Evolutionary conservation across 2,329 filamentous ascomycete species (phyloP).

Genomic region (Zalaria obscura): DNA sequence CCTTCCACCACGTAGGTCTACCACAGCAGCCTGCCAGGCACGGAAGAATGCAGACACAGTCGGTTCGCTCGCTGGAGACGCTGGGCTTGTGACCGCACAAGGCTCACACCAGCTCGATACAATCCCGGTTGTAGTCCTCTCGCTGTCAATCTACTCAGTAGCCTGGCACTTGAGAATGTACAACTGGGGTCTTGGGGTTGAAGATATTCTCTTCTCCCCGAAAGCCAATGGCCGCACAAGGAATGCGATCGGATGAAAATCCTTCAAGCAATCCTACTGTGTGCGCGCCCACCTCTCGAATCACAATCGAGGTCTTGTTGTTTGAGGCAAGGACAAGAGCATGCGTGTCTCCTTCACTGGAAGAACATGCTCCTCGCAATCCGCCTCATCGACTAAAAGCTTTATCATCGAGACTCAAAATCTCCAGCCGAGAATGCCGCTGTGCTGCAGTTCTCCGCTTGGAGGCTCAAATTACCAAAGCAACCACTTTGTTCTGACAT

Average conservation of each 20-base stretch:
- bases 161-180: slow-evolving; percentile 44
- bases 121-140: slow-evolving; percentile 7
- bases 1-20: slow-evolving; percentile 42
- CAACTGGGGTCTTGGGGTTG: slow-evolving; percentile 35
- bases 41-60: slow-evolving; percentile 56
- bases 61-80: slow-evolving; percentile 67
- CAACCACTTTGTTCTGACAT: slow-evolving; percentile 68
- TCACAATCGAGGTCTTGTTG: slow-evolving; percentile 13
- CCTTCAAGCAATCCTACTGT: not conserved
- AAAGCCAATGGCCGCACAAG: slow-evolving; percentile 7
- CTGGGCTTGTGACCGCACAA: slow-evolving; percentile 16
- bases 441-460: slow-evolving; percentile 85
- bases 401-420: slow-evolving; percentile 36
- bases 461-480: slow-evolving; percentile 57
- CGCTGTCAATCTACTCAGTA: slow-evolving; percentile 24
- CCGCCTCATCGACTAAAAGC: slow-evolving; percentile 64
- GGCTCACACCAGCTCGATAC: slow-evolving; percentile 61
- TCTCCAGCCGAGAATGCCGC: slow-evolving; percentile 79
- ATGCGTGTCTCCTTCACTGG: slow-evolving; percentile 9
- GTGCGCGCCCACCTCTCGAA: slow-evolving; percentile 4
- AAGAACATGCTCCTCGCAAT: slow-evolving; percentile 8
- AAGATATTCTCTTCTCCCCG: slow-evolving; percentile 6
- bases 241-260: not conserved
- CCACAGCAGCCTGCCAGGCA: not conserved
- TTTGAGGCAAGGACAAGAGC: slow-evolving; percentile 6